A percentile compares a stretch with the other conserved stretches of the same genome.
phyloP scores from a whole-genome alignment of 345 rosid species.

The Toxicodendron radicans region DNA sequence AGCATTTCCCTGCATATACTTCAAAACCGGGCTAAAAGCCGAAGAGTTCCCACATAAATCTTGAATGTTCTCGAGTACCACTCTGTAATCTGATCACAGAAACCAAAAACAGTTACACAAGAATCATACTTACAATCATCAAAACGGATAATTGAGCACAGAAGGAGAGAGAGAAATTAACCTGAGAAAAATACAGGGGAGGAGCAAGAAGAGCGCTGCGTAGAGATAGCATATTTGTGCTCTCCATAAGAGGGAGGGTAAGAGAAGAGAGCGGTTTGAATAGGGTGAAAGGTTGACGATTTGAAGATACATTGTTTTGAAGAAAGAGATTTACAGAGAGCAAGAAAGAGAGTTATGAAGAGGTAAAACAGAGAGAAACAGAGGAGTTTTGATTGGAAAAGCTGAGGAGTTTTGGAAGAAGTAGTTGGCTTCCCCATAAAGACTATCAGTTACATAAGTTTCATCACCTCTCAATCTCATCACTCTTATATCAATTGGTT shows the following conservation, averaged over 20 bases:
- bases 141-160: background rate
- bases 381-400: slow-evolving; percentile 74
- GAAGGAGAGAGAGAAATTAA: slow-evolving; percentile 5
- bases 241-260: slow-evolving; percentile 79
- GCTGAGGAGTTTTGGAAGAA: slow-evolving; percentile 35
- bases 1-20: slow-evolving; percentile 50
- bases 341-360: slow-evolving; percentile 50
- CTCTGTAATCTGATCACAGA: slow-evolving; percentile 54
- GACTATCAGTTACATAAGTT: background rate
- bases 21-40: slow-evolving; percentile 32
- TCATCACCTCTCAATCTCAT: background rate
- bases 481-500: too few species aligned
- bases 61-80: slow-evolving; percentile 50
- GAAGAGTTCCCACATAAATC: slow-evolving; percentile 40
- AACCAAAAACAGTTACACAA: background rate
- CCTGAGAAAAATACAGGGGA: slow-evolving; percentile 74
- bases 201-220: slow-evolving; percentile 66
- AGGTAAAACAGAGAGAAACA: slow-evolving; percentile 78
- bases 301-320: slow-evolving; percentile 65
- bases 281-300: slow-evolving; percentile 73
- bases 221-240: slow-evolving; percentile 80
- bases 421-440: slow-evolving; percentile 28
- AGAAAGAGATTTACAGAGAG: slow-evolving; percentile 47
- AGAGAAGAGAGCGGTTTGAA: slow-evolving; percentile 62
- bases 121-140: background rate